phyloP scores from a whole-genome alignment of 441 rosid species.

The Manihot esculenta region DNA sequence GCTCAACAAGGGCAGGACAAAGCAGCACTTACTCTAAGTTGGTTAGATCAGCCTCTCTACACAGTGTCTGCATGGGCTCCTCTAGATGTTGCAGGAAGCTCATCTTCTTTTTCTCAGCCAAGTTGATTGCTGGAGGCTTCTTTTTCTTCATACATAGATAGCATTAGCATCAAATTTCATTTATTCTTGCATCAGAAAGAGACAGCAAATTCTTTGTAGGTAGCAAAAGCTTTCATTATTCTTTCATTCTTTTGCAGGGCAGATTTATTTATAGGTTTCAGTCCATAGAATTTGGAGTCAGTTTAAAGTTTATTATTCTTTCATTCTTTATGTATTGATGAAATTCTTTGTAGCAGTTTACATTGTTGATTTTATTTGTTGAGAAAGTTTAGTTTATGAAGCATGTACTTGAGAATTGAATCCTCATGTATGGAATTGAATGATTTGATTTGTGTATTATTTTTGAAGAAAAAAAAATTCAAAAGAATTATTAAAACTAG shows the following conservation, averaged over 20 bases:
- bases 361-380: conserved; percentile 19
- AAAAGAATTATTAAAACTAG: too few species aligned
- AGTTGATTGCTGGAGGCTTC: conserved; percentile 30
- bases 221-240: conserved; percentile 39
- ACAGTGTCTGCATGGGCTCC: conserved; percentile 87
- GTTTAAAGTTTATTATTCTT: conserved; percentile 38
- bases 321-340: conserved; percentile 45
- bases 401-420: conserved; percentile 22
- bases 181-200: conserved; percentile 34
- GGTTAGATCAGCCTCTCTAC: conserved; percentile 83
- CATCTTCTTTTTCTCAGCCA: conserved; percentile 56
- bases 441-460: conserved; percentile 16
- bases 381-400: conserved; percentile 4
- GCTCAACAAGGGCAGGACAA: conserved; percentile 48
- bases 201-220: conserved; percentile 61
- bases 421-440: conserved; percentile 16
- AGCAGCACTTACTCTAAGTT: conserved; percentile 62
- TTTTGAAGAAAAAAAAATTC: too few species aligned
- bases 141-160: conserved; percentile 32
- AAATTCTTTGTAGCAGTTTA: conserved; percentile 30
- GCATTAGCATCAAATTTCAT: conserved; percentile 9
- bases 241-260: conserved; percentile 72
- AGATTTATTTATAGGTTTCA: too few species aligned
- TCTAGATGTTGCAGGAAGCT: conserved; percentile 55
- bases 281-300: conserved; percentile 27